These are phyloP conservation scores for Pterulicium gracile DNA, from an alignment of 1,284 basidiomycete genomes.

Conservation along the genomic window DNA sequence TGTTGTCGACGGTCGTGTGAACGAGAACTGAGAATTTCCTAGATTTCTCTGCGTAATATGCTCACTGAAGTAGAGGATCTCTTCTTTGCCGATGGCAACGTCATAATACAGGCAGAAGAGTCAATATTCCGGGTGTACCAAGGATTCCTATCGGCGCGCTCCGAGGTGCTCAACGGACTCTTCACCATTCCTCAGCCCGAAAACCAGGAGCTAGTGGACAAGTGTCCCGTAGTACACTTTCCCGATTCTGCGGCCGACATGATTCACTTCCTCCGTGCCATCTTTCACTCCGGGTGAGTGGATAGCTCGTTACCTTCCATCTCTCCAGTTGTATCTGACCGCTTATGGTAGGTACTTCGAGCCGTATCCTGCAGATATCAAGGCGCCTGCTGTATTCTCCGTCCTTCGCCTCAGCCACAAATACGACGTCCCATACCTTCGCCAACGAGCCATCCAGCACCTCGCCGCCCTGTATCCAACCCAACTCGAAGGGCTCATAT, in stretches of 20 bases:
- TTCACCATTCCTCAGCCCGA: constrained; percentile 50
- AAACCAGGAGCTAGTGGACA: constrained; percentile 34
- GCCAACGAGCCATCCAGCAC: constrained; percentile 16
- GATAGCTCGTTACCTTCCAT: neutral
- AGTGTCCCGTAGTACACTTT: constrained; percentile 37
- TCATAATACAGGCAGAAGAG: constrained; percentile 43
- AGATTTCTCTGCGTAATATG: too few species aligned
- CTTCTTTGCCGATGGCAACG: constrained; percentile 64
- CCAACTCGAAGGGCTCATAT: constrained; percentile 10
- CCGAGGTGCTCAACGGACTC: constrained; percentile 56
- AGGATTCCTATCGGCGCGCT: constrained; percentile 60
- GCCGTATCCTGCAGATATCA: neutral
- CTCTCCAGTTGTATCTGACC: too few species aligned
- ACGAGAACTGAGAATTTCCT: too few species aligned
- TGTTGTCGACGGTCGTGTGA: too few species aligned
- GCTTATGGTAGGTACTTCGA: constrained; percentile 1
- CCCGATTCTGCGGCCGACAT: constrained; percentile 49
- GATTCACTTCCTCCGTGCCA: constrained; percentile 45
- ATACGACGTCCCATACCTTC: constrained; percentile 18
- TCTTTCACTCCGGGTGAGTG: constrained; percentile 18
- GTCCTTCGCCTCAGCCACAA: constrained; percentile 19
- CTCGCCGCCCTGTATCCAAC: constrained; percentile 19
- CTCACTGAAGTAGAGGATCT: constrained; percentile 14
- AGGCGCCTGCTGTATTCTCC: constrained; percentile 5
- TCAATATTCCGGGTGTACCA: constrained; percentile 63